Conservation (phyloP, 257 asterid genomes). For the Catharanthus roseus region DNA sequence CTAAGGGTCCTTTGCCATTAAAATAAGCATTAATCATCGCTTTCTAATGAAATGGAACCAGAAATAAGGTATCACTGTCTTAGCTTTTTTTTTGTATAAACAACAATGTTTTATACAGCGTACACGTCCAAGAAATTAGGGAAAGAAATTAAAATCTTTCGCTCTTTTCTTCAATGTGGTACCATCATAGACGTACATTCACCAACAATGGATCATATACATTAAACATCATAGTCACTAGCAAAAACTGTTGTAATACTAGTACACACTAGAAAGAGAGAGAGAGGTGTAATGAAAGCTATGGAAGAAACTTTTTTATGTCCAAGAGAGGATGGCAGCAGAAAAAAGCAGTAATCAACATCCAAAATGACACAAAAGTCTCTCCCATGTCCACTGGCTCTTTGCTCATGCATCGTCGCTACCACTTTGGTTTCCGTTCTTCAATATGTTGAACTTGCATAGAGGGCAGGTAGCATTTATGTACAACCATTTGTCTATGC, state of each 20-base stretch:
- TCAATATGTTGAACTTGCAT: conserved; percentile 88
- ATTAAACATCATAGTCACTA: neutral
- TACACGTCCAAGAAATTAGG: neutral
- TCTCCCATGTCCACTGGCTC: conserved; percentile 8
- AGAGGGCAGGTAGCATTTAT: conserved; percentile 94
- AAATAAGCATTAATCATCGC: too few relatives aligned
- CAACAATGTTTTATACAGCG: neutral
- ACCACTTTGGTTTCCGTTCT: conserved; percentile 55
- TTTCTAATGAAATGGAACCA: too few relatives aligned
- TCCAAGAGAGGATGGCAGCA: neutral
- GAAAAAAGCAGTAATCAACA: conserved; percentile 7
- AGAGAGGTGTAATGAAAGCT: conserved; percentile 17
- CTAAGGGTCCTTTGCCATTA: too few relatives aligned
- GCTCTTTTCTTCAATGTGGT: neutral
- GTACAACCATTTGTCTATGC: conserved; percentile 96
- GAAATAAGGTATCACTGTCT: too few relatives aligned
- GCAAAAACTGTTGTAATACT: neutral
- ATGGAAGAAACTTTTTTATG: neutral
- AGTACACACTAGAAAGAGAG: conserved; percentile 16
- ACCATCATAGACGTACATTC: neutral
- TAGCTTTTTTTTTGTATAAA: too few relatives aligned
- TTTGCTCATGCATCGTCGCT: conserved; percentile 62
- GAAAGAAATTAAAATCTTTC: neutral
- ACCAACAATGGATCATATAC: neutral
- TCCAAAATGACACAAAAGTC: neutral